Evolutionary conservation across 2,329 filamentous ascomycete genomes (phyloP).

Genomic region (Neonectria hederae): DNA sequence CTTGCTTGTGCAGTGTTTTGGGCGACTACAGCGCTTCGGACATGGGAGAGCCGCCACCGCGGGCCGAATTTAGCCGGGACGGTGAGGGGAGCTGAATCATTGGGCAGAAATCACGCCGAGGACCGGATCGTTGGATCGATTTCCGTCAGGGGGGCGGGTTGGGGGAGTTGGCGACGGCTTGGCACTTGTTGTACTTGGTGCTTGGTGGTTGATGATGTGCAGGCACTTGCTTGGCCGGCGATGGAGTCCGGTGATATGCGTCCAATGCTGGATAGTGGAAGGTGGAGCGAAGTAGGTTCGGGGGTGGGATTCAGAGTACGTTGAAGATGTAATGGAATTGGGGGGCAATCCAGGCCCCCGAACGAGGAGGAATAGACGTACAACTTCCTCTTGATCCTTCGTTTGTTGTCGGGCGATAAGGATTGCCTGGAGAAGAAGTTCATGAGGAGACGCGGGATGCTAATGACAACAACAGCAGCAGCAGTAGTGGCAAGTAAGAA

Average conservation of each 20-base stretch:
- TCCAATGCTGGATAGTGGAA: conserved; percentile 3
- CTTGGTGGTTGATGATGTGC: background rate
- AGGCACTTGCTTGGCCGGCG: conserved; percentile 5
- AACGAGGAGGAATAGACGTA: background rate
- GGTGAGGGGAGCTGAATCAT: background rate
- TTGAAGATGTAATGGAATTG: too few relatives aligned
- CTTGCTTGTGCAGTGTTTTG: conserved; percentile 1
- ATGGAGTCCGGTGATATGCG: conserved; percentile 9
- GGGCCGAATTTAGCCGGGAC: conserved; percentile 39
- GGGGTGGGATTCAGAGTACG: conserved; percentile 1
- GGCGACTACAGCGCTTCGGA: conserved; percentile 3
- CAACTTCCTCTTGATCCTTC: background rate
- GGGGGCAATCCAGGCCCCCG: background rate
- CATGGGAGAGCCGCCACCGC: conserved; percentile 30
- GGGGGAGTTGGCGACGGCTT: conserved; percentile 6
- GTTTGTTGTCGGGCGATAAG: background rate
- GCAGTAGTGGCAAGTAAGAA: background rate
- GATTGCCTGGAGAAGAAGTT: background rate
- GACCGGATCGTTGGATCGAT: conserved; percentile 3
- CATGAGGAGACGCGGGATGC: conserved; percentile 2
- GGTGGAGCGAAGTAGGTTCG: background rate
- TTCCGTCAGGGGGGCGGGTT: background rate
- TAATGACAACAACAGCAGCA: background rate
- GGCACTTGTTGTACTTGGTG: conserved; percentile 2
- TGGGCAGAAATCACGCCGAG: conserved; percentile 5